These are phyloP conservation scores for Rehmannia glutinosa DNA, from an alignment of 257 asterid species.

Conservation along the genomic window DNA sequence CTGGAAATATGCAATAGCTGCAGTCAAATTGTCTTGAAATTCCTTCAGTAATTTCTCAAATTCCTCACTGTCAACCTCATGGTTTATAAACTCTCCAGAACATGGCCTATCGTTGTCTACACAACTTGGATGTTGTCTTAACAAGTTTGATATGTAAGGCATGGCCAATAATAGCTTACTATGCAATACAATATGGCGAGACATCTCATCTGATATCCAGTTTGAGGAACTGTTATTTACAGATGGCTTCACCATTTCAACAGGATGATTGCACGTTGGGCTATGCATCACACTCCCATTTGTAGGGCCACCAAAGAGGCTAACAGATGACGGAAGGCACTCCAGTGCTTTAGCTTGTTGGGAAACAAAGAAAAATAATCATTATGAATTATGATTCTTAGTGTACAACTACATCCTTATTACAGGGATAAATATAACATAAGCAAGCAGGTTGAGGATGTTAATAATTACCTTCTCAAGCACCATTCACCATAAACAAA, in stretches of 20 bases:
- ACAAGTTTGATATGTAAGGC: slow-evolving; percentile 60
- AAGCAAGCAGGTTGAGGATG: slow-evolving; percentile 8
- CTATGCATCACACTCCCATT: slow-evolving; percentile 46
- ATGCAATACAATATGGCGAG: slow-evolving; percentile 38
- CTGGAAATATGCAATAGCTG: slow-evolving; percentile 55
- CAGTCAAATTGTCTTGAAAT: slow-evolving; percentile 41
- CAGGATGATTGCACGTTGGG: slow-evolving; percentile 37
- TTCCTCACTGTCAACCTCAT: slow-evolving; percentile 44
- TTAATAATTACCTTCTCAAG: slow-evolving; percentile 10
- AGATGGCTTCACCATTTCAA: slow-evolving; percentile 49
- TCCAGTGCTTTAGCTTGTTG: slow-evolving; percentile 92
- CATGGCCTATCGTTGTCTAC: slow-evolving; percentile 32
- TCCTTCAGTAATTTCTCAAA: slow-evolving; percentile 44
- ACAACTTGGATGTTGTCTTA: slow-evolving; percentile 76
- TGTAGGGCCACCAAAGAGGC: slow-evolving; percentile 40
- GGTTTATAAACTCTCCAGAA: slow-evolving; percentile 30
- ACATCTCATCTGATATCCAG: slow-evolving; percentile 69
- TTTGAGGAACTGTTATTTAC: slow-evolving; percentile 47
- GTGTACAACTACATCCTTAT: too few relatives aligned
- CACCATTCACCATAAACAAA: neutral
- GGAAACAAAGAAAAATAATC: slow-evolving; percentile 17
- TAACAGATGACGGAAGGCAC: slow-evolving; percentile 58
- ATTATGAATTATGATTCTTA: too few relatives aligned
- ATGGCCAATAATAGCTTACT: slow-evolving; percentile 60
- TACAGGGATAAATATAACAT: neutral